phyloP scores from a whole-genome alignment of 257 asterid species.

The Jacaranda copaia region DNA sequence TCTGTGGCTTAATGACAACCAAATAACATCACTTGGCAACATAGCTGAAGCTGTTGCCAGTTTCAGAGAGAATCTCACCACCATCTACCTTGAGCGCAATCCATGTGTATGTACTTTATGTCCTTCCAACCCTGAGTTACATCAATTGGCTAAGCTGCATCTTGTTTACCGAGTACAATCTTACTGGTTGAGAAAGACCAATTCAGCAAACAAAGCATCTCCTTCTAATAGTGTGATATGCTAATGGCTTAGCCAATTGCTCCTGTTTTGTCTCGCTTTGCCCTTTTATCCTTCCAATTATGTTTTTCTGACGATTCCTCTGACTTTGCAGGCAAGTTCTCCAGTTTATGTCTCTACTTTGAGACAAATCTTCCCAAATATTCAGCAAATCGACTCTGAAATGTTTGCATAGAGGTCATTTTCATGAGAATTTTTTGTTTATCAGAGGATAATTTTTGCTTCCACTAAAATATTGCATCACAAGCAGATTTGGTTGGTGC shows the following conservation, averaged over 20 bases:
- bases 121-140: constrained; percentile 4
- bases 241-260: not conserved
- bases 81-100: constrained; percentile 95
- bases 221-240: constrained; percentile 13
- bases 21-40: constrained; percentile 69
- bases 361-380: constrained; percentile 72
- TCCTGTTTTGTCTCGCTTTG: not conserved
- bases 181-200: not conserved
- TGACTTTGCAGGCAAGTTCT: constrained; percentile 69
- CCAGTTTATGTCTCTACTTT: constrained; percentile 63
- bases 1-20: constrained; percentile 97
- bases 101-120: constrained; percentile 73
- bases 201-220: not conserved
- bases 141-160: constrained; percentile 12
- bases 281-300: not conserved
- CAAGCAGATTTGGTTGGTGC: constrained; percentile 20
- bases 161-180: constrained; percentile 1
- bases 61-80: constrained; percentile 75
- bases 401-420: constrained; percentile 54
- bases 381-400: constrained; percentile 88
- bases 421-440: constrained; percentile 7
- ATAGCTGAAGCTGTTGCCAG: constrained; percentile 76
- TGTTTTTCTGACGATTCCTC: constrained; percentile 13
- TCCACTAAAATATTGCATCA: not conserved
- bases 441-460: constrained; percentile 1